phyloP scores from a whole-genome alignment of 2,329 filamentous ascomycete genomes.

The Chrysoporthe austroafricana region DNA sequence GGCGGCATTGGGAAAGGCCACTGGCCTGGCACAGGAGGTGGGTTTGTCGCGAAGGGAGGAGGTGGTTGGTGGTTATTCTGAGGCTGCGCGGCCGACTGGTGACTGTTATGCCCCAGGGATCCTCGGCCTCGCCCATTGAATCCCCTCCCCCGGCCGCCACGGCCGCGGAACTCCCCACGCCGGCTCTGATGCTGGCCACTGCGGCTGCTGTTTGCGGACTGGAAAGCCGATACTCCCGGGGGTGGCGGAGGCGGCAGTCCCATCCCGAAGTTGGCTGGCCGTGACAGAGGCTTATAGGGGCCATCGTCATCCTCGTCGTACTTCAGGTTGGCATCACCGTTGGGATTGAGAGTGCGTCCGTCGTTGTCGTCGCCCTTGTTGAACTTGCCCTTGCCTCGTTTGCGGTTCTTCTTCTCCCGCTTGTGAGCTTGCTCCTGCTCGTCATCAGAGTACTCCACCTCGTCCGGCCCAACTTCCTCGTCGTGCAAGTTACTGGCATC shows the following conservation, averaged over 20 bases:
- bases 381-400: slow-evolving; percentile 52
- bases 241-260: slow-evolving; percentile 52
- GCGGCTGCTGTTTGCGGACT: slow-evolving; percentile 29
- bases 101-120: slow-evolving; percentile 40
- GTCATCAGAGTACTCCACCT: slow-evolving; percentile 95
- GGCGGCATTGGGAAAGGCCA: slow-evolving; percentile 31
- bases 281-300: slow-evolving; percentile 71
- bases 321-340: slow-evolving; percentile 53
- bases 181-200: slow-evolving; percentile 43
- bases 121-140: slow-evolving; percentile 46
- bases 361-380: slow-evolving; percentile 47
- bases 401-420: slow-evolving; percentile 68
- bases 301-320: slow-evolving; percentile 73
- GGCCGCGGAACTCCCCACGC: slow-evolving; percentile 52
- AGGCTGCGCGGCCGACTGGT: slow-evolving; percentile 26
- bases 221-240: slow-evolving; percentile 20
- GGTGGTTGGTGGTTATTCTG: slow-evolving; percentile 34
- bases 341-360: slow-evolving; percentile 36
- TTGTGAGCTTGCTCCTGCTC: slow-evolving; percentile 89
- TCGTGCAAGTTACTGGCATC: slow-evolving; percentile 96
- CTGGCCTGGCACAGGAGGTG: slow-evolving; percentile 28
- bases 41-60: slow-evolving; percentile 32
- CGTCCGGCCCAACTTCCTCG: slow-evolving; percentile 83
- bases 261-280: slow-evolving; percentile 66
- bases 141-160: slow-evolving; percentile 45